Evolutionary conservation across 768 basidiomycete genomes (phyloP).

Genomic region (Scleroderma bovista): DNA sequence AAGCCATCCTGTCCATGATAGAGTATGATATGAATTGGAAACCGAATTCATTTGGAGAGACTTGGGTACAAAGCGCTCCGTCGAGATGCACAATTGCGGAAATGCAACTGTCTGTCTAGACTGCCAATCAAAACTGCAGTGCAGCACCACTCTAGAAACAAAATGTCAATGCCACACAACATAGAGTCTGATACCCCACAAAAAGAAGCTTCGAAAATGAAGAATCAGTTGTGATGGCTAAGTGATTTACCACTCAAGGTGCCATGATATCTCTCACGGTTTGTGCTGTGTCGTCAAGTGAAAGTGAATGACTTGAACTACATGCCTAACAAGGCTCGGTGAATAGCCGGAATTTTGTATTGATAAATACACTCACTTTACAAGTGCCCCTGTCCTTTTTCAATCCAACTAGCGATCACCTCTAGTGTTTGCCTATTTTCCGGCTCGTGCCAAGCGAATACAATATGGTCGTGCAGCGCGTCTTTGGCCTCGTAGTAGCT

Average conservation of each 20-base stretch:
- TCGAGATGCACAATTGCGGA: background rate
- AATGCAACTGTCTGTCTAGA: background rate
- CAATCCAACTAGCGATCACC: slow-evolving; percentile 46
- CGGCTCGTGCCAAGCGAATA: slow-evolving; percentile 50
- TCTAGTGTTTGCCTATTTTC: slow-evolving; percentile 45
- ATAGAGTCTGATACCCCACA: slow-evolving; percentile 1
- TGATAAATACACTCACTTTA: background rate
- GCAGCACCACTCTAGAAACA: background rate
- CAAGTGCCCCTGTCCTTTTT: background rate
- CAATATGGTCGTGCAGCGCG: slow-evolving; percentile 48
- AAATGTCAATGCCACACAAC: background rate
- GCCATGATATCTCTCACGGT: background rate
- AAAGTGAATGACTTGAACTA: background rate
- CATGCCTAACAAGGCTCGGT: background rate
- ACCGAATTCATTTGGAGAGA: background rate
- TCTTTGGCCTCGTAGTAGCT: slow-evolving; percentile 47
- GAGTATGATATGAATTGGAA: background rate
- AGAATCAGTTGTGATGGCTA: background rate
- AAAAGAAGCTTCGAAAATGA: slow-evolving; percentile 1
- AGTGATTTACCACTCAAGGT: background rate
- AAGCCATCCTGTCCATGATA: background rate
- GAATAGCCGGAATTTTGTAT: background rate
- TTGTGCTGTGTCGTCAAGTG: background rate
- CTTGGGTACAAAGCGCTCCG: background rate
- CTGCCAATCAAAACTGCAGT: background rate